Evolutionary conservation across 2,329 filamentous ascomycete genomes (phyloP).

Genomic region (Parastagonospora nodorum): DNA sequence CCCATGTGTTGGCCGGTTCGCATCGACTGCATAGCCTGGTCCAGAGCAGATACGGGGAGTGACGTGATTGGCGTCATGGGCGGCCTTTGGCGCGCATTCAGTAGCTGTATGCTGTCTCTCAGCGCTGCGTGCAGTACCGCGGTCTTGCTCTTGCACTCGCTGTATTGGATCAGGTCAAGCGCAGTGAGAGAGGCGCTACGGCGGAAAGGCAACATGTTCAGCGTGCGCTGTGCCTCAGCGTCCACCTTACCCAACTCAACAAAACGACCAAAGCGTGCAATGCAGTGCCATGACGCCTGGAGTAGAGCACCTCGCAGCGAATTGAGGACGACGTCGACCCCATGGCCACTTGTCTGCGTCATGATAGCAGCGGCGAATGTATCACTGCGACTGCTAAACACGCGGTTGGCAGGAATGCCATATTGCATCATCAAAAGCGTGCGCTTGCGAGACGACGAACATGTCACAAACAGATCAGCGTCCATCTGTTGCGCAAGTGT

Average conservation of each 20-base stretch:
- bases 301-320: conserved; percentile 31
- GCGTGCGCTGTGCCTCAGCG: too few relatives aligned
- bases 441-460: conserved; percentile 14
- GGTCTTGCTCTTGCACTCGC: too few relatives aligned
- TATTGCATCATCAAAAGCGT: conserved; percentile 11
- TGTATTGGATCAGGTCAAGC: too few relatives aligned
- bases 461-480: conserved; percentile 23
- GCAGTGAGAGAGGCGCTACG: conserved; percentile 8
- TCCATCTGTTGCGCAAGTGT: conserved; percentile 7
- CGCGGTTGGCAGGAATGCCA: conserved; percentile 26
- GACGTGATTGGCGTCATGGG: too few relatives aligned
- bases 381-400: conserved; percentile 29
- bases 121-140: too few relatives aligned
- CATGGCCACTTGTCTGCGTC: conserved; percentile 23
- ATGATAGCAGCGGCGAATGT: conserved; percentile 12
- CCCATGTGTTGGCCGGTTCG: too few relatives aligned
- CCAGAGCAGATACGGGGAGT: too few relatives aligned
- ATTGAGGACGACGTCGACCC: conserved; percentile 44
- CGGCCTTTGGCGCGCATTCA: too few relatives aligned
- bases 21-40: too few relatives aligned
- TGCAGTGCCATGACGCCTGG: conserved; percentile 21
- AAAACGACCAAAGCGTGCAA: conserved; percentile 5
- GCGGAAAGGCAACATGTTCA: too few relatives aligned
- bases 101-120: too few relatives aligned
- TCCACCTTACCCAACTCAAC: conserved; percentile 6